Evolutionary conservation across 441 rosid species (phyloP).

Genomic region (Viola pubescens): DNA sequence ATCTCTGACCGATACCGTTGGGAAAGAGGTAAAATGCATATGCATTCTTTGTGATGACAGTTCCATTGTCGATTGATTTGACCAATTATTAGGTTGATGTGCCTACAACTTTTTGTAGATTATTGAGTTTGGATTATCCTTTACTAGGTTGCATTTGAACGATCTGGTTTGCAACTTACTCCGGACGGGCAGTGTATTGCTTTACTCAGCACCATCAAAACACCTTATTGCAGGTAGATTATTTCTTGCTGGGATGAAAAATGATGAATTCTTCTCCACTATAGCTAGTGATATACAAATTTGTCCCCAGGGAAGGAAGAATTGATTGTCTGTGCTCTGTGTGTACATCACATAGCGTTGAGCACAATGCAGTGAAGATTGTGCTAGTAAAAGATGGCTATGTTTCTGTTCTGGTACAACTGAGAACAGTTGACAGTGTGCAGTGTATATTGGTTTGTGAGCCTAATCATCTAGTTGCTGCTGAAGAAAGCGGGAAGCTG

Average conservation of each 20-base stretch:
- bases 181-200: conserved; percentile 66
- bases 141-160: conserved; percentile 49
- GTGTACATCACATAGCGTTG: conserved; percentile 50
- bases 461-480: conserved; percentile 58
- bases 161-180: conserved; percentile 53
- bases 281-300: conserved; percentile 14
- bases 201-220: conserved; percentile 52
- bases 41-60: conserved; percentile 1
- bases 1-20: conserved; percentile 29
- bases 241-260: conserved; percentile 6
- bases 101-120: conserved; percentile 13
- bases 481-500: conserved; percentile 63
- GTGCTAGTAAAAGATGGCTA: conserved; percentile 61
- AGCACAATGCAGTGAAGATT: conserved; percentile 53
- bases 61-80: conserved; percentile 7
- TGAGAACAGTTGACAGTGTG: conserved; percentile 47
- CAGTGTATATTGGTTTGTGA: conserved; percentile 57
- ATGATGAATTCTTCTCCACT: background rate
- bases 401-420: conserved; percentile 53
- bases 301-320: conserved; percentile 51
- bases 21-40: conserved; percentile 37
- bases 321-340: conserved; percentile 63
- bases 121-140: conserved; percentile 10
- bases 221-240: conserved; percentile 82
- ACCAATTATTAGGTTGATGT: conserved; percentile 8